Evolutionary conservation across 768 basidiomycete genomes (phyloP), one percentile per base, ranked within the genome.

Genomic region (Nevesoporus exiguus): DNA sequence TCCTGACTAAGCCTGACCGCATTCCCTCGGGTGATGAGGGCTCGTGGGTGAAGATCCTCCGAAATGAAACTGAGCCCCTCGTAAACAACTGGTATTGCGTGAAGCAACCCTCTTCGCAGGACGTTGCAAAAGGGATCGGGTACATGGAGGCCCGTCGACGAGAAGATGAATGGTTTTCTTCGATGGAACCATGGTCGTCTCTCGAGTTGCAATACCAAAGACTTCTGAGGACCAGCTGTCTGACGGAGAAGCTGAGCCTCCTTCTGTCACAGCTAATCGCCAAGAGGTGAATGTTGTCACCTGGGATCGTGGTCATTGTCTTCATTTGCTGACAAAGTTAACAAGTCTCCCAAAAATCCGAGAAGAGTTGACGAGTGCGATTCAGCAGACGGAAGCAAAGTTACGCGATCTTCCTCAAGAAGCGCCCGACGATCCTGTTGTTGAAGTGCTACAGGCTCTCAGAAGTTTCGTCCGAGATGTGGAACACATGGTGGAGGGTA

Each of bases 321-420:
- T 29, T 29, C 27, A 29, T 29, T 4, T 8, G 8, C 5, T 29
- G 27, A 29, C 27, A 29, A 29, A 5, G 5, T 25, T 58, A 11
- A 52, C 10, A 50, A 90, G 88, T 39, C 73, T 90, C 0, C 86
- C 88, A 0, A 70, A 79, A 52, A 81, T 88, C 8, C 79, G 81
- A 46, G 73, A 80, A 0, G 86, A 88, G 54, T 66, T 88, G 29
- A 74, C 77, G 21, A 70, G 65, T 0, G 67, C 77, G 0, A 76
- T 87, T 1, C 55, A 63, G 0, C 68, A 62, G 9, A 77, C 80
- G 0, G 72, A 77, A 2, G 51, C 62, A 0, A 65, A 60, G 7
- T 42, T 78, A 0, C 48, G 55, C 0, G 22, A 49, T n/a, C 69
- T 80, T 1, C 85, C 86, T 0, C 76, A 68, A 27, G 74, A 78